phyloP scores from a whole-genome alignment of 2,329 filamentous ascomycete species.

The Pseudonectria foliicola region DNA sequence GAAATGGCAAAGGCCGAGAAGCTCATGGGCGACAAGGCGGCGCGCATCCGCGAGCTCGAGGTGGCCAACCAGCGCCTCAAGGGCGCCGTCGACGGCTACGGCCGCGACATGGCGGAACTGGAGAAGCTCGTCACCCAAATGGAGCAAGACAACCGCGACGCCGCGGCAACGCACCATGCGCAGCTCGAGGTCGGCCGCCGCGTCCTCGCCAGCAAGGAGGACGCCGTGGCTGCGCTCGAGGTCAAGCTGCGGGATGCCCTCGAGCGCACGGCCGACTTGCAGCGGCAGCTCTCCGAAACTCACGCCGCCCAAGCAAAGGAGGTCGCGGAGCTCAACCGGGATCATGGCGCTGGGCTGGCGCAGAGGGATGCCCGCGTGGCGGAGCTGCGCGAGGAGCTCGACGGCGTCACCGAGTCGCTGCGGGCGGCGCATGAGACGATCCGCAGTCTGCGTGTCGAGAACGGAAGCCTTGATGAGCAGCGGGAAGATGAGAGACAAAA shows the following conservation, averaged over 20 bases:
- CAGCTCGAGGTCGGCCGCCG: constrained; percentile 28
- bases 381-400: constrained; percentile 43
- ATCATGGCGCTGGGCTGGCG: constrained; percentile 41
- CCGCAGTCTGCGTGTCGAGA: constrained; percentile 39
- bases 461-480: constrained; percentile 29
- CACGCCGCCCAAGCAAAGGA: constrained; percentile 28
- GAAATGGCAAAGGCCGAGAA: constrained; percentile 32
- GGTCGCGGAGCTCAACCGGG: constrained; percentile 29
- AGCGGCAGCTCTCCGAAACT: constrained; percentile 30
- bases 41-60: constrained; percentile 40
- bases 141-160: constrained; percentile 32
- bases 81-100: constrained; percentile 45
- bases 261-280: constrained; percentile 31
- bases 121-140: constrained; percentile 43
- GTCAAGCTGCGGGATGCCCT: constrained; percentile 34
- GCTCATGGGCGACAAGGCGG: constrained; percentile 31
- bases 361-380: constrained; percentile 42
- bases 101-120: constrained; percentile 46
- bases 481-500: constrained; percentile 32
- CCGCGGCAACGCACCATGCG: constrained; percentile 24
- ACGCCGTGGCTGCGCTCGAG: constrained; percentile 36
- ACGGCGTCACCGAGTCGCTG: constrained; percentile 38
- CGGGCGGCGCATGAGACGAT: constrained; percentile 41
- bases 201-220: constrained; percentile 29
- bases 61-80: constrained; percentile 43